These are phyloP conservation scores for Tricladium varicosporioides DNA, from an alignment of 2,329 filamentous ascomycete genomes.

Conservation along the genomic window DNA sequence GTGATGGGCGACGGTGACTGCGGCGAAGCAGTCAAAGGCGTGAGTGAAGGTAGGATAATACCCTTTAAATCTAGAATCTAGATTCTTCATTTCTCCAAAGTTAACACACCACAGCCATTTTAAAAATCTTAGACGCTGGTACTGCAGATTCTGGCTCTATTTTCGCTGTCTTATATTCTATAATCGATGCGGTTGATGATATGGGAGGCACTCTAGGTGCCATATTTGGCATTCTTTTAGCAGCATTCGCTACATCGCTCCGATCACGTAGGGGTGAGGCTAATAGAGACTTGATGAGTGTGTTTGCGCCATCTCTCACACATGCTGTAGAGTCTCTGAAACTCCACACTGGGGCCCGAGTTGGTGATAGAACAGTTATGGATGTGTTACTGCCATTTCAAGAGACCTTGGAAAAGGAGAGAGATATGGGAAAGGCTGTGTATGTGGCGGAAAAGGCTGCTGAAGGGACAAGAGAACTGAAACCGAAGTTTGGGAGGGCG, in stretches of 20 bases:
- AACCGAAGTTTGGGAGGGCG: conserved; percentile 51
- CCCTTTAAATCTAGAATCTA: neutral
- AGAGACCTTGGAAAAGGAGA: conserved; percentile 33
- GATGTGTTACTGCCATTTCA: conserved; percentile 34
- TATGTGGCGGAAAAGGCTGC: conserved; percentile 46
- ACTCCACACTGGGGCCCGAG: conserved; percentile 30
- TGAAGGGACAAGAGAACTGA: conserved; percentile 51
- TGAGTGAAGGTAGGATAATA: conserved; percentile 18
- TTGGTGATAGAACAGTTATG: conserved; percentile 34
- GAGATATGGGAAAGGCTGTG: conserved; percentile 45
- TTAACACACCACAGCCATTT: conserved; percentile 23
- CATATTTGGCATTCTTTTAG: conserved; percentile 34
- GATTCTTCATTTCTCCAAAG: neutral
- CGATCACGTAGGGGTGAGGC: conserved; percentile 4
- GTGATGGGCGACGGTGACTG: conserved; percentile 36
- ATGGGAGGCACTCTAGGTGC: conserved; percentile 36
- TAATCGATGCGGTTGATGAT: conserved; percentile 35
- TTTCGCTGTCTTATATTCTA: conserved; percentile 30
- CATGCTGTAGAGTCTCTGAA: conserved; percentile 28
- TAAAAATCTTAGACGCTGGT: conserved; percentile 32
- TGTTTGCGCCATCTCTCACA: conserved; percentile 21
- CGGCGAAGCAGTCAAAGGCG: conserved; percentile 34
- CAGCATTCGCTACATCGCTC: conserved; percentile 23
- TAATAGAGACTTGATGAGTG: conserved; percentile 12
- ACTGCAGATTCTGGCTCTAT: conserved; percentile 33